A percentile compares a stretch with the other conserved stretches of the same genome.
phyloP scores from a whole-genome alignment of 306 rosid species.

The Arachis hypogaea region DNA sequence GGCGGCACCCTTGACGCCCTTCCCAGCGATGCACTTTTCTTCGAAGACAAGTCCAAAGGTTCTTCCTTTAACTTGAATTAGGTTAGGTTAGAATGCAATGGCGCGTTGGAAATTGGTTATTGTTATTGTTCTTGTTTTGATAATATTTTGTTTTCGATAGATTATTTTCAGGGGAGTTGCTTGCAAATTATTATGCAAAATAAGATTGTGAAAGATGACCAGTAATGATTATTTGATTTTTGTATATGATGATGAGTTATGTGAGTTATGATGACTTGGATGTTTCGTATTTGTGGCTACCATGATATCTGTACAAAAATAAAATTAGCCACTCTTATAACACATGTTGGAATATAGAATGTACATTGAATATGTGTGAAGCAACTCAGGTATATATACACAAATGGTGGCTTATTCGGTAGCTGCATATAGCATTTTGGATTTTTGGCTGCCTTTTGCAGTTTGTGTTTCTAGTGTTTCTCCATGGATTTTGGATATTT shows the following conservation, averaged over 20 bases:
- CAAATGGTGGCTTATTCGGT: too few relatives aligned
- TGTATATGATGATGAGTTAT: background rate
- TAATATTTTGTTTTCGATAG: background rate
- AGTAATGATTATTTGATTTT: background rate
- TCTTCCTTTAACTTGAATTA: background rate
- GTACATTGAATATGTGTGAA: too few relatives aligned
- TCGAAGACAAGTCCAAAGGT: conserved; percentile 76
- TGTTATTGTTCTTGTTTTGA: background rate
- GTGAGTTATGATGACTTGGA: conserved; percentile 4
- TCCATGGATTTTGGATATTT: background rate
- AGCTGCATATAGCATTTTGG: too few relatives aligned
- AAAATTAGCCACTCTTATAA: too few relatives aligned
- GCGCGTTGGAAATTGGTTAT: background rate
- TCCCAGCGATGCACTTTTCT: conserved; percentile 66
- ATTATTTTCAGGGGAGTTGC: background rate
- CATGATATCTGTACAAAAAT: too few relatives aligned
- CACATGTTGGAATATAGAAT: too few relatives aligned
- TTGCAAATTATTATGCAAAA: background rate
- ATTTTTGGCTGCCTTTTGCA: background rate
- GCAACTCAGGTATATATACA: too few relatives aligned
- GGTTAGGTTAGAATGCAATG: too few relatives aligned
- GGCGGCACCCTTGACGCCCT: conserved; percentile 66
- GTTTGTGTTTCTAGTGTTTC: background rate
- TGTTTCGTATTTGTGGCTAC: background rate
- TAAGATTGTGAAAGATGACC: background rate